A percentile compares a stretch with the other conserved stretches of the same genome.
Evolutionary conservation across 352 stramenopile species (phyloP).

Genomic region (Saprolegnia diclina): DNA sequence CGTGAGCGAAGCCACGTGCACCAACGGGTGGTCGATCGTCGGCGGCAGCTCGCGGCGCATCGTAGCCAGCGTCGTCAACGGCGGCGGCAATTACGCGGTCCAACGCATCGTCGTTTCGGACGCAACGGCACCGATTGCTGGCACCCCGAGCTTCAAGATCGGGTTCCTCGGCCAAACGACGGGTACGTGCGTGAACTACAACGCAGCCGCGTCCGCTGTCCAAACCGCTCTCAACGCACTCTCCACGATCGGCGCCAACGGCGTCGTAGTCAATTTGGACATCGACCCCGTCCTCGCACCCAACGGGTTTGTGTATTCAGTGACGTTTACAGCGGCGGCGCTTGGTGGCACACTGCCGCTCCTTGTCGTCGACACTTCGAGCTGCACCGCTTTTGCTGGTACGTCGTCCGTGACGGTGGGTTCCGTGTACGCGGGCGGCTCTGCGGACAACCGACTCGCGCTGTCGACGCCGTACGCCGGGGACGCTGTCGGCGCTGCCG

Average conservation of each 20-base stretch:
- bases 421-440: constrained; percentile 31
- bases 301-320: constrained; percentile 51
- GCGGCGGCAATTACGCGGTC: constrained; percentile 56
- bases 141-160: constrained; percentile 39
- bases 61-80: constrained; percentile 37
- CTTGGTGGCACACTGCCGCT: constrained; percentile 48
- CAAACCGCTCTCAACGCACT: constrained; percentile 33
- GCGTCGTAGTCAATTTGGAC: constrained; percentile 49
- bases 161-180: constrained; percentile 41
- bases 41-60: constrained; percentile 42
- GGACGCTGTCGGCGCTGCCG: constrained; percentile 39
- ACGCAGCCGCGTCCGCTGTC: constrained; percentile 30
- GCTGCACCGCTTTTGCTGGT: constrained; percentile 29
- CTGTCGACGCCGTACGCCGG: constrained; percentile 48
- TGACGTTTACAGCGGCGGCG: constrained; percentile 61
- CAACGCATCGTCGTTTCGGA: constrained; percentile 49
- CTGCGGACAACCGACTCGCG: constrained; percentile 36
- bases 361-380: constrained; percentile 31
- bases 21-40: constrained; percentile 33
- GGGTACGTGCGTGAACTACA: constrained; percentile 36
- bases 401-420: constrained; percentile 34
- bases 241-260: constrained; percentile 33
- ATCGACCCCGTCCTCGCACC: constrained; percentile 36
- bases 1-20: constrained; percentile 32
- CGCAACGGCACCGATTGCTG: constrained; percentile 23